Percentiles rank a stretch among this genome's conserved stretches.
These are phyloP conservation scores for Gossypium davidsonii DNA, from an alignment of 441 rosid genomes.

Conservation along the genomic window DNA sequence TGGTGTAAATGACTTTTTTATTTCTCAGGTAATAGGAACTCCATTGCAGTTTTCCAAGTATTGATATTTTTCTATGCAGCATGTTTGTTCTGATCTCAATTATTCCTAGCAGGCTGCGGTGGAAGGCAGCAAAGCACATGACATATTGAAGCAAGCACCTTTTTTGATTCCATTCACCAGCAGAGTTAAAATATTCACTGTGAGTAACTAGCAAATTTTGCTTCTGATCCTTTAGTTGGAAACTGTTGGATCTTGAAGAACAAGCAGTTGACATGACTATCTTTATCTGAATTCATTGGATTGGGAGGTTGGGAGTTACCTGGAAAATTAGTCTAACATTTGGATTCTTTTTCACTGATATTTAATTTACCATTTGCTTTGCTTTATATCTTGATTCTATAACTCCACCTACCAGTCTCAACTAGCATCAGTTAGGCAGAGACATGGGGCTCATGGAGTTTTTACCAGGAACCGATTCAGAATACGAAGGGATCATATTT, in stretches of 20 bases:
- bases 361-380: conserved; percentile 15
- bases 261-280: neutral
- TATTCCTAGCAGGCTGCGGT: conserved; percentile 57
- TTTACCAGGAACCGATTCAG: conserved; percentile 80
- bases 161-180: conserved; percentile 93
- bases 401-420: conserved; percentile 53
- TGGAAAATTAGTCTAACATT: neutral
- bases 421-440: conserved; percentile 65
- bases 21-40: conserved; percentile 72
- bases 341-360: conserved; percentile 10
- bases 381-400: conserved; percentile 12
- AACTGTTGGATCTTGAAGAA: conserved; percentile 11
- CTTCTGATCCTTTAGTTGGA: conserved; percentile 5
- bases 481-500: conserved; percentile 87
- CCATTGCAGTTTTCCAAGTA: conserved; percentile 14
- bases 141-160: conserved; percentile 92
- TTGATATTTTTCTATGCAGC: conserved; percentile 9
- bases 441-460: conserved; percentile 65
- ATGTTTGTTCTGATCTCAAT: conserved; percentile 22
- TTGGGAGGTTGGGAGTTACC: conserved; percentile 4
- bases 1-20: conserved; percentile 77
- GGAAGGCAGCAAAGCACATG: conserved; percentile 87
- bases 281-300: conserved; percentile 6
- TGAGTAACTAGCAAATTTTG: conserved; percentile 10
- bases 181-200: conserved; percentile 92